Base-by-base conservation (phyloP, 225 moss, liverwort and hornwort species). In the Asterella californica region DNA sequence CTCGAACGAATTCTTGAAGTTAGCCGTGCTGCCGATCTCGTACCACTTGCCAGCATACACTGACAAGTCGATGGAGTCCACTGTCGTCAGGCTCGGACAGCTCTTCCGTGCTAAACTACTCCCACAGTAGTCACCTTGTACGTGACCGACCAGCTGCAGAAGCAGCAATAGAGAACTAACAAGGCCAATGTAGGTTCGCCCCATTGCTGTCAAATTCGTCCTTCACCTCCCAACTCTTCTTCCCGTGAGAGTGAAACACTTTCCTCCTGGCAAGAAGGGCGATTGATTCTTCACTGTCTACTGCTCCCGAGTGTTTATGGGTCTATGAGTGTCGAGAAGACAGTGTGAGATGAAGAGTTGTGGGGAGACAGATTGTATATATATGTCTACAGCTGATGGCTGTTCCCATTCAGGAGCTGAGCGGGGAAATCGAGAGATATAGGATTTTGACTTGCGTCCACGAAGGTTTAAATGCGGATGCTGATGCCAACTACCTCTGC, bases 21-120 rank as follows among this genome's bases (percentile, higher is more conserved):
- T 79, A 34, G 75, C 88, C 36, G 75, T 83, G 78, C 83, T 81
- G 19, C 88, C 88, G 33, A 88, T 88, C 48, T 85, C 85, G 30
- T 85, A 85, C 85, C 85, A 85, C 50, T 78, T 79, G 17, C 88
- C 88, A 0, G 63, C 49, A 29, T 83, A 88, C 0, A 33, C 76
- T 12, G 29, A 46, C 9, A 88, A 73, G 55, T 88, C 75, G 37
- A 88, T 60, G 34, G 72, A 75, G 38, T 85, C 84, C 1, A 83
- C 80, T 1, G 88, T 88, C 27, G 53, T 60, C 42, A 85, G 83
- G 17, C 78, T 75, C 21, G 88, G 88, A 57, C 88, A 88, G 10
- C 61, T 75, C 14, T 78, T n/a, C 10, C 70, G 78, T 15, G 83
- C 70, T 9, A 84, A 18, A 15, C 84, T 60, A 68, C 49, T 72